Percentiles rank a stretch among this genome's conserved stretches.
Evolutionary conservation across 148 eudicot species (phyloP).

Genomic region (Cornus kousa): DNA sequence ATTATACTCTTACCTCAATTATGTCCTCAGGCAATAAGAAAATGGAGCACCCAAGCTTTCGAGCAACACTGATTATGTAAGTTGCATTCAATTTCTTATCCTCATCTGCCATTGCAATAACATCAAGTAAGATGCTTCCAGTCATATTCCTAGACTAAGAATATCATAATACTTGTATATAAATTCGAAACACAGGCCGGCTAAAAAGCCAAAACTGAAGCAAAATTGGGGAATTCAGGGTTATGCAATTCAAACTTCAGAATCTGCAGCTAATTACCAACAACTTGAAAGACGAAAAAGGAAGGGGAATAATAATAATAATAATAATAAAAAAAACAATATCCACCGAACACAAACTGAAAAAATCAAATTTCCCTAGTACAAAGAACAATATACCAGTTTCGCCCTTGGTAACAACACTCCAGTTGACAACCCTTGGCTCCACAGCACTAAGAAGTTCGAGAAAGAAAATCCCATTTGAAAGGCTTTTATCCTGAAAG

Average conservation of each 20-base stretch:
- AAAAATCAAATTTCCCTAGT: background rate
- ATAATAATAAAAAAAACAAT: too few relatives aligned
- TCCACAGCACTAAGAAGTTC: slow-evolving; percentile 92
- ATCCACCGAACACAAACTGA: background rate
- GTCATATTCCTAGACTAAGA: background rate
- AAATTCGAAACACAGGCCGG: background rate
- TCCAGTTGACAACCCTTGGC: slow-evolving; percentile 90
- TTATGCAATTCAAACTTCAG: background rate
- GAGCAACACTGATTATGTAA: slow-evolving; percentile 90
- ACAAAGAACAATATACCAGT: slow-evolving; percentile 44
- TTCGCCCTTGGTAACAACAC: slow-evolving; percentile 78
- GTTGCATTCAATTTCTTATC: slow-evolving; percentile 85
- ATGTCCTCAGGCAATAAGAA: slow-evolving; percentile 96
- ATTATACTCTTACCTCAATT: slow-evolving; percentile 54
- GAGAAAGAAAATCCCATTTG: slow-evolving; percentile 76
- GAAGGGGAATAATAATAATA: too few relatives aligned
- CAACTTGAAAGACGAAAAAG: background rate
- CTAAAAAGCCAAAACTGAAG: background rate
- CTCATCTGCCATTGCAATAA: slow-evolving; percentile 55
- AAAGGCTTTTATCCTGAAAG: slow-evolving; percentile 71
- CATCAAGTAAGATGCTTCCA: background rate
- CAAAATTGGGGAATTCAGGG: background rate
- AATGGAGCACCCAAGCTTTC: slow-evolving; percentile 94
- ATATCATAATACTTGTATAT: background rate
- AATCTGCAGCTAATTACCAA: background rate